Conservation (phyloP, 208 protist species). For the Leishmania mexicana region DNA sequence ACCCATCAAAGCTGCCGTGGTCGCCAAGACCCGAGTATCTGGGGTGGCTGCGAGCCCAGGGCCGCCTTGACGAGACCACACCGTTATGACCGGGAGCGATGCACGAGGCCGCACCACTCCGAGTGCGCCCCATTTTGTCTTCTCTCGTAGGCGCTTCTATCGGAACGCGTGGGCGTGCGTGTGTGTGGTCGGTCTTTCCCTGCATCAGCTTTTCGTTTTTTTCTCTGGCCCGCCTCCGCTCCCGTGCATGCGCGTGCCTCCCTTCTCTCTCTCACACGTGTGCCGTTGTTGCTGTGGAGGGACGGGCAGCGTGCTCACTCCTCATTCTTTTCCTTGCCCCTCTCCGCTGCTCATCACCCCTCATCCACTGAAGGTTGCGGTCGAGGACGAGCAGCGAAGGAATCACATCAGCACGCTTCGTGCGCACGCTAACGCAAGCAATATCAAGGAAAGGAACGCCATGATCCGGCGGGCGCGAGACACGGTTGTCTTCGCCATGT, state of each 20-base stretch:
- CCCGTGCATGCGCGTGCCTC: neutral
- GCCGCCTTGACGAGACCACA: constrained; percentile 35
- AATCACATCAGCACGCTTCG: neutral
- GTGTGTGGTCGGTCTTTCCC: neutral
- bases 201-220: neutral
- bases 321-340: neutral
- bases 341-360: neutral
- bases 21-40: constrained; percentile 68
- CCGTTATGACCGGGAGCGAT: neutral
- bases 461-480: neutral
- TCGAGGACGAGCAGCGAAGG: neutral
- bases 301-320: neutral
- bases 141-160: neutral
- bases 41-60: constrained; percentile 60
- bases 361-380: neutral
- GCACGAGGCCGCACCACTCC: neutral
- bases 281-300: neutral
- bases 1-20: constrained; percentile 70
- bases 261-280: neutral
- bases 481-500: neutral
- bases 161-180: neutral
- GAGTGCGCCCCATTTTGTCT: too few species aligned
- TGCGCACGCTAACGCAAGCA: neutral
- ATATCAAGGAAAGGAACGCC: neutral
- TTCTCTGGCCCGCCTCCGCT: neutral